Evolutionary conservation across 495 filamentous ascomycete genomes (phyloP).

Genomic region (Cryomyces minteri): DNA sequence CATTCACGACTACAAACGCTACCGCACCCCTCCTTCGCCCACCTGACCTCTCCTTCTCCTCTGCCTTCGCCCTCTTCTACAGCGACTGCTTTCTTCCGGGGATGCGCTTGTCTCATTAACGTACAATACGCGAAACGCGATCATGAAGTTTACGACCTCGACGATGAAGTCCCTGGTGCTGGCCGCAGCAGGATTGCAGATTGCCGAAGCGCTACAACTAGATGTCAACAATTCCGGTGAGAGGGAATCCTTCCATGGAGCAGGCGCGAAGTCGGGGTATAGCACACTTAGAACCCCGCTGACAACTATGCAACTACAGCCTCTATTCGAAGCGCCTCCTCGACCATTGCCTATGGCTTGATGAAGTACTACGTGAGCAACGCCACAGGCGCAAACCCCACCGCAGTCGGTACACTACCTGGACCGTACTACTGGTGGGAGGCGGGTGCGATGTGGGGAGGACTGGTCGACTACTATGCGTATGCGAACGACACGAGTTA

Average conservation of each 20-base stretch:
- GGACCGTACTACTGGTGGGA: constrained; percentile 24
- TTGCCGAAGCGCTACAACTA: neutral
- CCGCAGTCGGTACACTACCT: constrained; percentile 6
- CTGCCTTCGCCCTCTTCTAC: too few species aligned
- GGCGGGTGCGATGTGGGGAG: constrained; percentile 16
- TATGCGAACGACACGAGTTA: constrained; percentile 18
- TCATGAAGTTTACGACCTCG: too few species aligned
- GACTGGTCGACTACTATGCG: constrained; percentile 12
- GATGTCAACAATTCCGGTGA: neutral
- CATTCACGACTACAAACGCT: too few species aligned
- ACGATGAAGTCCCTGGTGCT: too few species aligned
- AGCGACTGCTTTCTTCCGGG: too few species aligned
- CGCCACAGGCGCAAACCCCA: neutral
- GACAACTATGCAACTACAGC: neutral
- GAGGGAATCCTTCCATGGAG: neutral
- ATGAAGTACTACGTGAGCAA: neutral
- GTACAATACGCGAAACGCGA: too few species aligned
- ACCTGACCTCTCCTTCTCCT: too few species aligned
- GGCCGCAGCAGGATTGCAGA: too few species aligned
- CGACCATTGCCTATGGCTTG: neutral
- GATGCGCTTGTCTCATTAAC: too few species aligned
- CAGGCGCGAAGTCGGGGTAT: neutral
- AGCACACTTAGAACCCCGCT: neutral
- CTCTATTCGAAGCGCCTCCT: neutral
- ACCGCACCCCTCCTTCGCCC: too few species aligned